Evolutionary conservation across 129 eudicot genomes (phyloP).

Genomic region (Daucus carota): DNA sequence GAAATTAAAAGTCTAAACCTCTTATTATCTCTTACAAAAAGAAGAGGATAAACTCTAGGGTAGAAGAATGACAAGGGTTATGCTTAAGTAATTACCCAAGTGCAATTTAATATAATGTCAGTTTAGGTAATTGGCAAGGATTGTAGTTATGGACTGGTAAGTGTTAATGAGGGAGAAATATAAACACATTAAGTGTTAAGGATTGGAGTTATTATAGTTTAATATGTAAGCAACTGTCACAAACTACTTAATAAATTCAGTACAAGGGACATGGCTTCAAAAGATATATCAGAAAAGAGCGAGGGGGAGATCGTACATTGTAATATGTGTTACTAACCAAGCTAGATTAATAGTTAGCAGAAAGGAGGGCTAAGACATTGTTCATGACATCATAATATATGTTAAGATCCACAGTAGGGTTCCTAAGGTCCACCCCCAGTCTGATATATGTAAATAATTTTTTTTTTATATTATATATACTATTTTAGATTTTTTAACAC

Average conservation of each 20-base stretch:
- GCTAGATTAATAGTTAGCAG: not conserved
- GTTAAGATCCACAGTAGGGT: too few relatives aligned
- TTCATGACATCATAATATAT: not conserved
- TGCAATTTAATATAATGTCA: too few relatives aligned
- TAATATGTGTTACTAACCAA: not conserved
- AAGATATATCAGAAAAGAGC: not conserved
- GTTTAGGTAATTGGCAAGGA: not conserved
- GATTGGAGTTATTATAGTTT: not conserved
- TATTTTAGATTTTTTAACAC: too few relatives aligned
- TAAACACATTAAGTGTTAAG: not conserved
- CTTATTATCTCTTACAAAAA: too few relatives aligned
- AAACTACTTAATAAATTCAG: not conserved
- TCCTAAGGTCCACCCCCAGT: too few relatives aligned
- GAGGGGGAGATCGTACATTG: not conserved
- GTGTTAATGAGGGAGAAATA: not conserved
- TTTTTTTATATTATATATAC: too few relatives aligned
- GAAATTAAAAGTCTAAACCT: too few relatives aligned
- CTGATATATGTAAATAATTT: too few relatives aligned
- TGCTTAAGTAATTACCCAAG: too few relatives aligned
- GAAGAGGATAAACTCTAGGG: too few relatives aligned
- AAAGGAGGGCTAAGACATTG: not conserved
- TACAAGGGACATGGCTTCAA: not conserved
- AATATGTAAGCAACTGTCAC: not conserved
- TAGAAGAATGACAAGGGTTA: too few relatives aligned
- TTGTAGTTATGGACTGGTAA: not conserved